Base-by-base conservation (phyloP, 2,329 filamentous ascomycete species). In the Trichoderma sp. region DNA sequence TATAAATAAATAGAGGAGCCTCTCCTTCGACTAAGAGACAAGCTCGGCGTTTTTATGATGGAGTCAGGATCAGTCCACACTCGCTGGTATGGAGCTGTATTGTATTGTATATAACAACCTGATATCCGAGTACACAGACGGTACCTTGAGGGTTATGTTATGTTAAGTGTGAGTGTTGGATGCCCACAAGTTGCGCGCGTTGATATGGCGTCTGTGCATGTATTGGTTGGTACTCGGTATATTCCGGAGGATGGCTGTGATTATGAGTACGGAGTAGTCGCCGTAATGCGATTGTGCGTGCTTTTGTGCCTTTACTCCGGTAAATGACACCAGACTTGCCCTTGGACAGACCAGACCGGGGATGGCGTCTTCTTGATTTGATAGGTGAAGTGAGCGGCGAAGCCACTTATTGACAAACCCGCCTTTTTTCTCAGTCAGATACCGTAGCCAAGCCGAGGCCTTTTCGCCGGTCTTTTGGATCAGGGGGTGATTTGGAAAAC, bases 311-410 rank as follows among this genome's bases (percentile, higher is more conserved):
- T 53, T 53, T 53, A 32, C 32, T 36, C 15, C 47, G 32, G 32
- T 36, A 57, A 53, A 26, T 57, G 32, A 21, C 30, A 39, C 21
- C 24, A 57, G 47, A n/a, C 21, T 32, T 6, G 56, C 56, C 28
- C 56, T 28, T 30, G 56, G 26, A 58, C 18, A 53, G 14, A 57
- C 51, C 21, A 28, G 15, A 57, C 51, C 24, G 15, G 34, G 65
- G 34, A 56, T 32, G 30, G 60, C 21, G 34, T 43, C 58, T 26
- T 6, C 28, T 36, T 24, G 58, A 62, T 39, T 12, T 36, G 63
- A 66, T 63, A 56, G 30, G 63, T 36, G 47, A 66, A 36, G 64
- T 67, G 21, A 67, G 64, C 51, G n/a, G 47, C 64, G 47, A 66
- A 51, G 51, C 65, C 65, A 60, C 65, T 68, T 43, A 58, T 68